phyloP scores from a whole-genome alignment of 345 rosid genomes.

The Camelina hispida region DNA sequence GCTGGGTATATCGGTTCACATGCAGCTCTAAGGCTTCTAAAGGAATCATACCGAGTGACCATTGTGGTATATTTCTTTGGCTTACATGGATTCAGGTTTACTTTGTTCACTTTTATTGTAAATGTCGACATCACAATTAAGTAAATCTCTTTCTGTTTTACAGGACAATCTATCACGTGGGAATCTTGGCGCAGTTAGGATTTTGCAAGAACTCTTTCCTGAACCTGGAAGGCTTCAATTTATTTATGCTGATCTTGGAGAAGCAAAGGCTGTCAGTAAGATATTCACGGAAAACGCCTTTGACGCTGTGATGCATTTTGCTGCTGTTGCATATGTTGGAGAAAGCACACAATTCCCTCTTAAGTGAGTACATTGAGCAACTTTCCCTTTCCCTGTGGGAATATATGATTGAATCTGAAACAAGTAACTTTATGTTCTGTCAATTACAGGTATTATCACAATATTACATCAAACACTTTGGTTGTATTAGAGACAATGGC shows the following conservation, averaged over 20 bases:
- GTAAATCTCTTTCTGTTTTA: constrained; percentile 1
- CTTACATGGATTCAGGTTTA: constrained; percentile 6
- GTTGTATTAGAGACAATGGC: constrained; percentile 66
- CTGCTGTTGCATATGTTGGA: constrained; percentile 78
- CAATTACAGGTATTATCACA: constrained; percentile 64
- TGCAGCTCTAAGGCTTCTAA: constrained; percentile 68
- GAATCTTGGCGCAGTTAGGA: constrained; percentile 63
- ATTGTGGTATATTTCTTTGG: constrained; percentile 56
- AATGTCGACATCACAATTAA: neutral
- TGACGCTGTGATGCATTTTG: constrained; percentile 70
- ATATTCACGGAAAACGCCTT: constrained; percentile 61
- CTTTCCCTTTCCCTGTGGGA: neutral
- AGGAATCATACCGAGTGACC: constrained; percentile 70
- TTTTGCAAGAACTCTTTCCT: constrained; percentile 59
- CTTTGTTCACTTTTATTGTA: neutral
- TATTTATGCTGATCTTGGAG: constrained; percentile 68
- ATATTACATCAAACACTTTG: constrained; percentile 68
- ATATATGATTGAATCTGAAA: constrained; percentile 10
- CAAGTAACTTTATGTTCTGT: constrained; percentile 21
- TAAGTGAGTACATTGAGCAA: constrained; percentile 45
- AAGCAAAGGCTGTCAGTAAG: constrained; percentile 60
- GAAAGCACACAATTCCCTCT: constrained; percentile 71
- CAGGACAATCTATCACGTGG: constrained; percentile 79
- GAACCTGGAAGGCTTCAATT: constrained; percentile 74
- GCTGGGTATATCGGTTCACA: constrained; percentile 87